These are phyloP conservation scores for Avena insularis DNA, from an alignment of 176 grass and related monocot species.

Conservation along the genomic window DNA sequence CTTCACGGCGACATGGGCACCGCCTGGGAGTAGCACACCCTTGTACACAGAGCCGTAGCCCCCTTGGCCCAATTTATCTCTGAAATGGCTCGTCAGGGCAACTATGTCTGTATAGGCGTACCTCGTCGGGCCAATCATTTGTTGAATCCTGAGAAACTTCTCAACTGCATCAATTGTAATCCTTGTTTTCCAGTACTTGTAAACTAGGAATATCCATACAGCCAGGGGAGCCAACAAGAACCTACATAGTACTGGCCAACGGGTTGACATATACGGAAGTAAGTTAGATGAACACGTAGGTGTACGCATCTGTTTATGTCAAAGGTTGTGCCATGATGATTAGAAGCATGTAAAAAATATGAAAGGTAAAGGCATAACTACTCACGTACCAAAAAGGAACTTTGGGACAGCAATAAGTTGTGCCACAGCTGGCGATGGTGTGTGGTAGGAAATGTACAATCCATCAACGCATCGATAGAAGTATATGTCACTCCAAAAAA, in stretches of 20 bases:
- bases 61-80: conserved; percentile 8
- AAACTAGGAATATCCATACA: neutral
- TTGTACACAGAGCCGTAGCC: neutral
- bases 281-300: neutral
- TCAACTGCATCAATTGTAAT: neutral
- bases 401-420: neutral
- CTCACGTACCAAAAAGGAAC: neutral
- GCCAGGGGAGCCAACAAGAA: neutral
- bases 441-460: too few species aligned
- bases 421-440: neutral
- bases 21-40: neutral
- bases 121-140: neutral
- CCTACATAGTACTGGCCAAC: neutral
- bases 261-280: neutral
- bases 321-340: neutral
- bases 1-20: neutral
- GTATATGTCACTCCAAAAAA: neutral
- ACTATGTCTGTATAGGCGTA: neutral
- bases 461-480: neutral
- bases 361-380: neutral
- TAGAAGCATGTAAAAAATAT: neutral
- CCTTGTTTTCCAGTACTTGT: conserved; percentile 16
- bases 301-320: neutral
- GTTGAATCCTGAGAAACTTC: neutral
- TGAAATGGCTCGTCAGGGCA: neutral